These are phyloP conservation scores for Ogataea pini DNA, from an alignment of 805 yeast species.

Conservation along the genomic window DNA sequence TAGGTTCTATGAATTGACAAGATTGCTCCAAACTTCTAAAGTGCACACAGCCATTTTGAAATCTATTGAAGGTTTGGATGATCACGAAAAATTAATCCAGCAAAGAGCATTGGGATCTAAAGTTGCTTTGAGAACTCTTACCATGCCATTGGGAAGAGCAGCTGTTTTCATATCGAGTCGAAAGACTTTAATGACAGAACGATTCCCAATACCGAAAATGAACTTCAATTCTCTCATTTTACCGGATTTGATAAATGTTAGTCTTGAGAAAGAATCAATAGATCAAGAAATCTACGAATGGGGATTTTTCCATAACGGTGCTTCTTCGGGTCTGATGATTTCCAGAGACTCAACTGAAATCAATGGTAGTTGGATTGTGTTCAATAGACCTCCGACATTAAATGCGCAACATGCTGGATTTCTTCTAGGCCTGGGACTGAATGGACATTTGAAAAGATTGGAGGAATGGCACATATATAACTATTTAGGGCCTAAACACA, in stretches of 20 bases:
- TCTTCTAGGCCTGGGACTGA: conserved; percentile 85
- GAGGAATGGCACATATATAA: conserved; percentile 98
- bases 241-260: conserved; percentile 64
- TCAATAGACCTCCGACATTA: conserved; percentile 70
- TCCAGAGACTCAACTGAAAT: conserved; percentile 68
- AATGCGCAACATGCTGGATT: conserved; percentile 93
- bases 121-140: conserved; percentile 69
- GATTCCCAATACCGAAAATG: conserved; percentile 74
- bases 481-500: conserved; percentile 86
- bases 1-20: conserved; percentile 74
- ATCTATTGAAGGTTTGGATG: conserved; percentile 43
- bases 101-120: conserved; percentile 60
- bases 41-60: conserved; percentile 53
- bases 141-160: conserved; percentile 78
- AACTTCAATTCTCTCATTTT: conserved; percentile 65
- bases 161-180: conserved; percentile 68
- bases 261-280: conserved; percentile 55
- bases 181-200: conserved; percentile 80
- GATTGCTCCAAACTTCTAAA: conserved; percentile 67
- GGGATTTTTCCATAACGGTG: conserved; percentile 94
- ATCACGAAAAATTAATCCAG: conserved; percentile 53
- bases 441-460: conserved; percentile 77
- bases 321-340: conserved; percentile 75
- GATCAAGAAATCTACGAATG: conserved; percentile 58
- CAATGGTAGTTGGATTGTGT: conserved; percentile 88